These are phyloP conservation scores for Jatropha curcas DNA, from an alignment of 345 rosid genomes.

Conservation along the genomic window DNA sequence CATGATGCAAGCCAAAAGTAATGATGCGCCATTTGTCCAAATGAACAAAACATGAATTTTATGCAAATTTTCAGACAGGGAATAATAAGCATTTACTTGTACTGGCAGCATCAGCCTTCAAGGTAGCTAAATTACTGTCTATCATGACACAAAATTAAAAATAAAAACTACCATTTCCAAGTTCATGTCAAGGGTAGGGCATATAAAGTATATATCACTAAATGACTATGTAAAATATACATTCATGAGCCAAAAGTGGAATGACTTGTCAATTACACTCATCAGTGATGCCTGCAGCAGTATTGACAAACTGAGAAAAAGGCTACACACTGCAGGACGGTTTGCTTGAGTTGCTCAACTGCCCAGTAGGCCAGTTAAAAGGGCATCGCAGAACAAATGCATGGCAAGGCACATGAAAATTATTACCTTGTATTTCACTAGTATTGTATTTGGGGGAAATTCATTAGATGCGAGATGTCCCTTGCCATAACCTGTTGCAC, in stretches of 20 bases:
- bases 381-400: not conserved
- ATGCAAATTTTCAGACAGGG: not conserved
- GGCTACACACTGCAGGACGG: too few species aligned
- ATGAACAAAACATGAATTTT: not conserved
- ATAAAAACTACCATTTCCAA: too few species aligned
- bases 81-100: too few species aligned
- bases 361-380: too few species aligned
- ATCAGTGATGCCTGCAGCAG: not conserved
- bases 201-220: not conserved
- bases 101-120: not conserved
- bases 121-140: constrained; percentile 6
- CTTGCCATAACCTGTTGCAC: constrained; percentile 22
- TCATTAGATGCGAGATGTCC: constrained; percentile 32
- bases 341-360: too few species aligned
- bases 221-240: not conserved
- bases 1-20: not conserved
- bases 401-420: constrained; percentile 7
- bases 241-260: not conserved
- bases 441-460: constrained; percentile 14
- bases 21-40: not conserved
- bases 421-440: constrained; percentile 44
- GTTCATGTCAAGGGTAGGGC: not conserved
- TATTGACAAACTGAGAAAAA: not conserved
- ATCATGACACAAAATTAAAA: too few species aligned
- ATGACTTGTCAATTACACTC: not conserved